Evolutionary conservation across 352 stramenopile species (phyloP), one percentile per base, ranked within the genome.

Genomic region (Globisporangium sylvaticum): DNA sequence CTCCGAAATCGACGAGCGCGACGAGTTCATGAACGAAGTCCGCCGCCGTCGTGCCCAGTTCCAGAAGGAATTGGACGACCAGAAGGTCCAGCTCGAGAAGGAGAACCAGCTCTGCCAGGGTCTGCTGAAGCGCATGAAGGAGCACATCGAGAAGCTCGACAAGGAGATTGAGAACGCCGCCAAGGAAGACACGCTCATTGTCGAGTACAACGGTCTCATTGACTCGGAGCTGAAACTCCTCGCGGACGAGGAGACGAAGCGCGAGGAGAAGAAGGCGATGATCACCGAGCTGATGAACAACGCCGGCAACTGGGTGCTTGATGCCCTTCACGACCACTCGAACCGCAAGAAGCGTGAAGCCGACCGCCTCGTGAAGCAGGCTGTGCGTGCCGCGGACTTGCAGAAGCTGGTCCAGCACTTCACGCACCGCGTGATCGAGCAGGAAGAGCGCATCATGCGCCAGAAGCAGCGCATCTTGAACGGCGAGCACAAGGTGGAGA

Each of bases 391-490:
- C 34, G 87, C 88, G 8, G 88, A 95, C 66, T 65, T 95, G 55
- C 88, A 95, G 75, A 91, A 90, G 71, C 79, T 94, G 46, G 88
- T 95, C 57, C 88, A 95, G 78, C 88, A 95, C 72, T 95, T 95
- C 60, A 95, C 88, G 29, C 88, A 94, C 72, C 88, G 88, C 67
- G 88, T 95, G 61, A 95, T 95, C 66, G 88, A 95, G 54, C 88
- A 95, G 69, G 86, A 95, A 59, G 88, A 95, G 74, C 88, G 88
- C 50, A 95, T 95, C 61, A 94, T 95, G 85, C 88, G 88, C 44
- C 88, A 95, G 78, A 95, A 95, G 77, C 88, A 95, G 77, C 88
- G 88, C 39, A 95, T 95, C 68, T 71, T 95, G 18, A 92, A 94
- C 67, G 84, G 88, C 64, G 88, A 95, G 68, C 88, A 95, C 81